Base-by-base conservation (phyloP, 2,329 filamentous ascomycete genomes). In the Phoma sp. region DNA sequence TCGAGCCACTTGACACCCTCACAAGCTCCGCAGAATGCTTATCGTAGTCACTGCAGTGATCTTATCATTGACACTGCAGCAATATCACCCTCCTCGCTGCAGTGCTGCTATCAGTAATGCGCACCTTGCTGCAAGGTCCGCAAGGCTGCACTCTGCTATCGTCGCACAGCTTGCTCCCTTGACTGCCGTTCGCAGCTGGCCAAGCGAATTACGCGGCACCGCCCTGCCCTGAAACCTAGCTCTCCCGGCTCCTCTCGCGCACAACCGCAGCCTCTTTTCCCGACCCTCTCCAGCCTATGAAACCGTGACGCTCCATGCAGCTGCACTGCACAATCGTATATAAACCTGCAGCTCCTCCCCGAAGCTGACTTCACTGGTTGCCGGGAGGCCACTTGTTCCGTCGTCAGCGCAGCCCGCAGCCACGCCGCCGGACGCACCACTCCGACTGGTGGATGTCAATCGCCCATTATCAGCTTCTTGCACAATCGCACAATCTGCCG, bases 181-280 rank as follows among this genome's bases (percentile, higher is more conserved):
- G 47, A 42, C 29, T 18, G 18, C 40, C 42, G 53, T 55, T 50
- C 46, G 33, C 40, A 49, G 32, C 26, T 29, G 15, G 38, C 45
- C 45, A 54, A 54, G 51, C 45, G 28, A 39, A 23, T 36, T 50
- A 30, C 52, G 47, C 42, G 36, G 53, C 47, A 42, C 18, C 53
- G 47, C 47, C n/a, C 46, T 36, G 42, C 40, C 42, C 53, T 56
- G 53, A 56, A 56, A 56, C 53, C 1, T 50, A 46, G 46, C 11
- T 39, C 15, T 33, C 29, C 30, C 47, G 29, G 40, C 40, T 39
- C 28, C 20, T 20, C 38, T 34, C 45, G 26, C 51, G 51, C 51
- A 49, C 36, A 26, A 33, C 17, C 29, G 34, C 12, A 26, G n/a
- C 28, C 17, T 21, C 30, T 38, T 50, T 7, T 15, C 15, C 32